Evolutionary conservation across 129 eudicot genomes (phyloP).

Genomic region (Sambucus nigra): DNA sequence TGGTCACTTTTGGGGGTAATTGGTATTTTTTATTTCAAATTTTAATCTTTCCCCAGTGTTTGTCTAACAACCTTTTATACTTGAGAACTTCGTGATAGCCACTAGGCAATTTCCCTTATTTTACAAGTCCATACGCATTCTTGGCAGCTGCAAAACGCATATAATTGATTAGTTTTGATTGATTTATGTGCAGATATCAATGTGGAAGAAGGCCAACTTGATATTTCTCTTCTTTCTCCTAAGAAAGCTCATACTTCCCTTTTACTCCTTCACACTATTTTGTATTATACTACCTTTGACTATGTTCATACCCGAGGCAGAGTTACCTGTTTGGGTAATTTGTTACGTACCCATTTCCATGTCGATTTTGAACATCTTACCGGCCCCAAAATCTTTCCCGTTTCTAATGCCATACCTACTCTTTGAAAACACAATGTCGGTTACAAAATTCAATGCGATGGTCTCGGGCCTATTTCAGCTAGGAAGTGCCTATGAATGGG

Average conservation of each 20-base stretch:
- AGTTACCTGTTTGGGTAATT: slow-evolving; percentile 79
- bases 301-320: slow-evolving; percentile 89
- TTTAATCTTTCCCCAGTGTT: too few relatives aligned
- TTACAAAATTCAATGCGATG: slow-evolving; percentile 90
- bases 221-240: slow-evolving; percentile 86
- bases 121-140: not conserved
- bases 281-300: slow-evolving; percentile 85
- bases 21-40: too few relatives aligned
- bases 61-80: too few relatives aligned
- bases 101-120: too few relatives aligned
- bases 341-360: slow-evolving; percentile 77
- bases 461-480: slow-evolving; percentile 87
- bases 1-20: too few relatives aligned
- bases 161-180: not conserved
- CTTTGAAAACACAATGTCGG: slow-evolving; percentile 95
- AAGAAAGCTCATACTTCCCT: slow-evolving; percentile 72
- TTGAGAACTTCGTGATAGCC: too few relatives aligned
- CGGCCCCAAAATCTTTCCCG: slow-evolving; percentile 87
- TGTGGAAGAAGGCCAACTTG: slow-evolving; percentile 79
- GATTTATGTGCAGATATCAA: slow-evolving; percentile 52
- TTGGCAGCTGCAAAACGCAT: not conserved
- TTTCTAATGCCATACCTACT: slow-evolving; percentile 84
- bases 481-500: slow-evolving; percentile 95
- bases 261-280: slow-evolving; percentile 87
- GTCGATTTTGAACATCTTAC: slow-evolving; percentile 77